These are phyloP conservation scores for Calamus simplicifolius DNA, from an alignment of 176 grass and related monocot genomes.

Conservation along the genomic window DNA sequence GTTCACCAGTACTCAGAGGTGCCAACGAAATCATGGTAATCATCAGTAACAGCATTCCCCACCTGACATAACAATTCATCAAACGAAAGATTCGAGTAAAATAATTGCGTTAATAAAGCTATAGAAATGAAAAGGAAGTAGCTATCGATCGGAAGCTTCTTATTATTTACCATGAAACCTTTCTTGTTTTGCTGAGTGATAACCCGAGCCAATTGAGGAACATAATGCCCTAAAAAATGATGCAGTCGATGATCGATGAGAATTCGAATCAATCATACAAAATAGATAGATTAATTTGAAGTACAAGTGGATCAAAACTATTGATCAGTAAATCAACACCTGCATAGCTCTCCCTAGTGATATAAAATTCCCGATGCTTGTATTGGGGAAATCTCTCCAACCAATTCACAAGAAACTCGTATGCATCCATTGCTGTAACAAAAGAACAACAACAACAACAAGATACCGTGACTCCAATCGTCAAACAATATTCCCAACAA, in stretches of 20 bases:
- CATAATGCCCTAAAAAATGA: constrained; percentile 92
- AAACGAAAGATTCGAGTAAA: background rate
- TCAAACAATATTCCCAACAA: background rate
- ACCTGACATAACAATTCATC: constrained; percentile 42
- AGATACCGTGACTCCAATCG: background rate
- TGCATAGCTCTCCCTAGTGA: constrained; percentile 92
- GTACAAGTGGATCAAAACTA: background rate
- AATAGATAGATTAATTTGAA: too few species aligned
- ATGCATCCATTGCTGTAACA: constrained; percentile 61
- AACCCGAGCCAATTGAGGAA: constrained; percentile 74
- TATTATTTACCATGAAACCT: constrained; percentile 74
- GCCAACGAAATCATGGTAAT: constrained; percentile 90
- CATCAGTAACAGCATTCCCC: constrained; percentile 88
- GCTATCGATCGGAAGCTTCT: background rate
- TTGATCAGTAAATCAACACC: constrained; percentile 22
- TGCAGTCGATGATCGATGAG: too few species aligned
- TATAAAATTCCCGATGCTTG: constrained; percentile 85
- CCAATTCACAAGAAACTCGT: constrained; percentile 83
- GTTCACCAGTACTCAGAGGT: constrained; percentile 99
- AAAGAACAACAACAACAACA: constrained; percentile 12
- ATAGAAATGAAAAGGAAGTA: background rate
- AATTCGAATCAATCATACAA: too few species aligned
- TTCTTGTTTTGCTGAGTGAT: constrained; percentile 69
- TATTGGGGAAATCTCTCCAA: constrained; percentile 84
- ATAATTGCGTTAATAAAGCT: too few species aligned